phyloP scores from a whole-genome alignment of 2,329 filamentous ascomycete species.

The Scedosporium minutisporum region DNA sequence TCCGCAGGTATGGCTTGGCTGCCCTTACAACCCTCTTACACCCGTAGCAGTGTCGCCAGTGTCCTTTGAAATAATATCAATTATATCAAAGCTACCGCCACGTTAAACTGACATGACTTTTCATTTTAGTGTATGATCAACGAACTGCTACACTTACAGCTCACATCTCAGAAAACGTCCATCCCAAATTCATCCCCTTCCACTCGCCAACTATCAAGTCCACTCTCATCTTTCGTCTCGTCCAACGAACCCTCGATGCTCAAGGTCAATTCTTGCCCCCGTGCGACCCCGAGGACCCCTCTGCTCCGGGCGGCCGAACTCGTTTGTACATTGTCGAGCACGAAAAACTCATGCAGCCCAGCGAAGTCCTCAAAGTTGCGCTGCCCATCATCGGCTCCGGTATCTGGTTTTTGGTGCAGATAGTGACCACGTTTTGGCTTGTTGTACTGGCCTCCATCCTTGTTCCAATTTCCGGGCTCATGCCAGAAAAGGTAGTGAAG shows the following conservation, averaged over 20 bases:
- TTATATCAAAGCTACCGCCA: background rate
- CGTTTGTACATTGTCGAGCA: background rate
- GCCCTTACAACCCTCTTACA: background rate
- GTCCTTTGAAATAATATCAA: background rate
- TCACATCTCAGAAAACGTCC: background rate
- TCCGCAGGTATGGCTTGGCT: background rate
- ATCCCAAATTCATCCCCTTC: constrained; percentile 1
- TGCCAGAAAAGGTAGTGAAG: constrained; percentile 2
- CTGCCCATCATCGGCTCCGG: background rate
- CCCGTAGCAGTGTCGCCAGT: too few species aligned
- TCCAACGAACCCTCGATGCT: constrained; percentile 1
- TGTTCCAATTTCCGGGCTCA: background rate
- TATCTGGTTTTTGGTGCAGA: background rate
- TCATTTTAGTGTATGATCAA: constrained; percentile 3
- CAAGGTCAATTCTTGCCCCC: background rate
- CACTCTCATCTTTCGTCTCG: constrained; percentile 2
- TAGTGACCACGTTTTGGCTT: background rate
- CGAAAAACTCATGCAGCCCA: background rate
- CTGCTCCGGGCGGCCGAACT: background rate
- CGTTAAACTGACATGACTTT: background rate
- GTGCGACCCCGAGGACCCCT: background rate
- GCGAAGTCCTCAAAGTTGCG: background rate
- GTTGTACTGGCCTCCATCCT: background rate
- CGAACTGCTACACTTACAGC: background rate
- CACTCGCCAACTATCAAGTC: background rate